phyloP scores from a whole-genome alignment of 1,284 basidiomycete species.

The Stygiomarasmius scandens region DNA sequence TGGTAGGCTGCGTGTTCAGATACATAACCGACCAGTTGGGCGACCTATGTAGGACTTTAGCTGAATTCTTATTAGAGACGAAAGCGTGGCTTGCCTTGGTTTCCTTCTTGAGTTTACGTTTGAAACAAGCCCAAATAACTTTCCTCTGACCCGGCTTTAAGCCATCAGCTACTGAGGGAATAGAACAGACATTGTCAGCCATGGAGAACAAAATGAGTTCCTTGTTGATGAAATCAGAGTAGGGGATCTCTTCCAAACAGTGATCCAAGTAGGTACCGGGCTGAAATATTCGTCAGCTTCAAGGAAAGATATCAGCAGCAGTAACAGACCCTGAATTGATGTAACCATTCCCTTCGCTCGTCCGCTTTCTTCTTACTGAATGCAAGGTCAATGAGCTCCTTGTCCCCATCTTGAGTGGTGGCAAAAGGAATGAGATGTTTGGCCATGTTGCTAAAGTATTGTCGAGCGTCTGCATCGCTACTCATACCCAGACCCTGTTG shows the following conservation, averaged over 20 bases:
- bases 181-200: constrained; percentile 97
- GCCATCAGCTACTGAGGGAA: constrained; percentile 92
- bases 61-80: background rate
- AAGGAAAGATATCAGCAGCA: constrained; percentile 2
- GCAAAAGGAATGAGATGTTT: constrained; percentile 96
- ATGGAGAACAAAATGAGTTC: constrained; percentile 99
- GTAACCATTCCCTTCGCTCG: constrained; percentile 97
- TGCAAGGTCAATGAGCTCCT: constrained; percentile 92
- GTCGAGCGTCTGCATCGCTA: constrained; percentile 84
- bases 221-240: constrained; percentile 96
- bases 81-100: constrained; percentile 75
- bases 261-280: constrained; percentile 97
- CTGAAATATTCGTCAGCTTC: constrained; percentile 38
- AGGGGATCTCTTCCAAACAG: constrained; percentile 83
- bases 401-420: constrained; percentile 80
- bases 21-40: constrained; percentile 94
- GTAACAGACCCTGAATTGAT: constrained; percentile 81
- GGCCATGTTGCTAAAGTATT: constrained; percentile 92
- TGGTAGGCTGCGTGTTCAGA: constrained; percentile 95
- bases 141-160: constrained; percentile 99
- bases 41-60: constrained; percentile 59
- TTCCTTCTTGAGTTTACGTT: constrained; percentile 89
- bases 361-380: constrained; percentile 99
- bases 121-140: constrained; percentile 95
- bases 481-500: constrained; percentile 93